Base-by-base conservation (phyloP, 1,139 yeast genomes). In the Hyphopichia khmerensis region DNA sequence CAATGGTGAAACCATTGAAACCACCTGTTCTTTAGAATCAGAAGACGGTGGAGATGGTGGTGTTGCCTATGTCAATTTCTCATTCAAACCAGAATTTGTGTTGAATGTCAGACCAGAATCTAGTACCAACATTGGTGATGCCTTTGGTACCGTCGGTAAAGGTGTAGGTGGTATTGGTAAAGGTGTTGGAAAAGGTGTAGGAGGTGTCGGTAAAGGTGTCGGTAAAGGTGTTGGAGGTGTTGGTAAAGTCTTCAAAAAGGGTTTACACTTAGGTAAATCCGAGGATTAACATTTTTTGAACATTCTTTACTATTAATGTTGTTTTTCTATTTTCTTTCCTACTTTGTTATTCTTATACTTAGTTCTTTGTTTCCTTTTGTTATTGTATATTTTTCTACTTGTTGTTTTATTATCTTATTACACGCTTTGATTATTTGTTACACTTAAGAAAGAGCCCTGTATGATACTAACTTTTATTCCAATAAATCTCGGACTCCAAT, bases 41-140 rank as follows among this genome's bases (percentile, higher is more conserved):
- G 80, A 80, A 47, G 75, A 79, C 41, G 87, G 79, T 11, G 67
- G 67, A 11, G 73, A 71, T 46, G 82, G 83, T 10, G 98, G 98
- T 53, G 66, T 71, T 11, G 70, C 84, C 6, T 78, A 77, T 47
- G 62, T 89, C 41, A 75, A 73, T 42, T 68, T 85, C 44, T 64
- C 77, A 5, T 90, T 89, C 68, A 72, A 75, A 51, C 95, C 97
- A 2, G 79, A 76, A 38, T 87, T 85, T 56, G 76, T 88, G 15
- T 64, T 81, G 39, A 64, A 75, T 36, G 69, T 78, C 40, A 66
- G 61, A 47, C 65, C 76, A 7, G 49, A 51, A 27, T 59, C 69
- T n/a, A 51, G 65, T 18, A 68, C 72, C 35, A 60, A 65, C 35
- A 67, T 72, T n/a, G 75, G 76, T 42, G 75, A 67, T 43, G 71